Evolutionary conservation across 345 rosid genomes (phyloP), one percentile per base, ranked within the genome.

Genomic region (Excoecaria cochinchinensis): DNA sequence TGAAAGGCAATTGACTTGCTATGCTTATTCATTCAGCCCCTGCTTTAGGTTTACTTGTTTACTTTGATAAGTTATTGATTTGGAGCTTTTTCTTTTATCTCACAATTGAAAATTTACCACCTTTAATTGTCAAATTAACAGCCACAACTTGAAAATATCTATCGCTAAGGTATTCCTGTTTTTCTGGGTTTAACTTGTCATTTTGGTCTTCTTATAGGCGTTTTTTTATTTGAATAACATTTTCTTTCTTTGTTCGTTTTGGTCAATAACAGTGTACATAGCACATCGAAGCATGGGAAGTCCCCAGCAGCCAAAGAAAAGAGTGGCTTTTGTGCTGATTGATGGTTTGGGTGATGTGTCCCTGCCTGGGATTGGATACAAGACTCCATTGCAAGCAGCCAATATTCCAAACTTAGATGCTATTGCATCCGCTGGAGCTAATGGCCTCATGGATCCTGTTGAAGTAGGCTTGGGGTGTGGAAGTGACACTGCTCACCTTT

Each of bases 381-480:
- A 80, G 80, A 95, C 97, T 81, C 98, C 98, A 69, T 76, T 95
- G 77, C 87, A 93, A 81, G 92, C 87, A 71, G 97, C 98, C 22
- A 83, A 85, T 57, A 69, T 89, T 77, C 92, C 97, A 4, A 88
- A 88, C 76, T 75, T 95, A 74, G 98, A 93, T 78, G 94, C 97
- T 31, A 86, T 95, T 68, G 93, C 98, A 56, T 89, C 97, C 4
- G 92, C 98, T 1, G 98, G 99, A 59, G 85, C 91, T 70, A 95
- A 90, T 77, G 99, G 98, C 75, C 87, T 93, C 44, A 95, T 95
- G 99, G 99, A 95, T 75, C 99, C 99, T n/a, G 99, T 95, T 31
- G 99, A 95, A 88, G 98, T 93, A 48, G 98, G 99, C n/a, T 87
- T 95, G 75, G 98, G 90, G 47, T 95, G 99, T 64, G 99, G 99